A percentile compares a stretch with the other conserved stretches of the same genome.
Evolutionary conservation across 208 protist species (phyloP).

Genomic region (Crithidia thermophila): DNA sequence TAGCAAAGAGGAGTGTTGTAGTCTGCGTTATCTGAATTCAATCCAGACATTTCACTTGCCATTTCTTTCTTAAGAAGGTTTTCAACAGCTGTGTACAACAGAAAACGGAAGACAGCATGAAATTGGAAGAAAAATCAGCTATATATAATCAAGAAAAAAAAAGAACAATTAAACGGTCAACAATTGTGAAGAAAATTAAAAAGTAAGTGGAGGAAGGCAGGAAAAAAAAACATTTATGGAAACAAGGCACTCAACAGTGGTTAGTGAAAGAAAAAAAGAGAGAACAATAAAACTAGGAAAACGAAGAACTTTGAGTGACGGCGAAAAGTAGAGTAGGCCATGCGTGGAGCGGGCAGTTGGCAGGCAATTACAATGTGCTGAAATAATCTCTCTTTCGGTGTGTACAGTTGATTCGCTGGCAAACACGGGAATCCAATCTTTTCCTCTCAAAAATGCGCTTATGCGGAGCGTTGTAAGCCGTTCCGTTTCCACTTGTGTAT

Average conservation of each 20-base stretch:
- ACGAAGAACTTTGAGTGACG: background rate
- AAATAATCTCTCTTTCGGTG: no score
- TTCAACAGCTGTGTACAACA: background rate
- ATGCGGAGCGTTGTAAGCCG: no score
- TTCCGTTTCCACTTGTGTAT: no score
- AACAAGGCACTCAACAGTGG: constrained; percentile 10
- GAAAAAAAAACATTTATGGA: constrained; percentile 7
- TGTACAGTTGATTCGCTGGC: no score
- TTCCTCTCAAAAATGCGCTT: no score
- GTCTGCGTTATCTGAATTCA: no score
- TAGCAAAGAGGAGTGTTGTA: no score
- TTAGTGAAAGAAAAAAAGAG: background rate
- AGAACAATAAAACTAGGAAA: background rate
- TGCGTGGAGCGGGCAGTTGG: background rate
- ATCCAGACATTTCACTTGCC: no score
- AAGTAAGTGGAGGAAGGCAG: constrained; percentile 1
- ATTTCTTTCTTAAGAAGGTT: no score
- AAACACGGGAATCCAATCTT: no score
- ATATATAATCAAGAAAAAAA: constrained; percentile 8
- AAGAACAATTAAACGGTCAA: background rate
- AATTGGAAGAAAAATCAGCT: background rate
- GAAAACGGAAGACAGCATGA: background rate
- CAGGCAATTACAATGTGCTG: no score
- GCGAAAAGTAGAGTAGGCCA: constrained; percentile 5
- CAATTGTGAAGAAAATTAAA: constrained; percentile 10